phyloP scores from a whole-genome alignment of 345 rosid genomes.

The Moricandia moricandioides region DNA sequence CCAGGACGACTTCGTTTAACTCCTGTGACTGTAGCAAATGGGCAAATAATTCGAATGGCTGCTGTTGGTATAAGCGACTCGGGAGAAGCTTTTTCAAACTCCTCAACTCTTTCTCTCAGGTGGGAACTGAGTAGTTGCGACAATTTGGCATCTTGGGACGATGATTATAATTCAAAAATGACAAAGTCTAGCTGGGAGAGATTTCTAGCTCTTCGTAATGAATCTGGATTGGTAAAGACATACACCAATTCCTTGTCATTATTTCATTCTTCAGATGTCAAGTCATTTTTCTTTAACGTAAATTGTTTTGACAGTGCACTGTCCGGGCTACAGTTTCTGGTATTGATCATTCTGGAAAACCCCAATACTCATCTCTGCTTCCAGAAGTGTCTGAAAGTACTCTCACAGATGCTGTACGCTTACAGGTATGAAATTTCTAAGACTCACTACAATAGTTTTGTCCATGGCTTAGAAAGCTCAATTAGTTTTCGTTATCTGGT shows the following conservation, averaged over 20 bases:
- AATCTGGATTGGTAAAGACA: conserved; percentile 68
- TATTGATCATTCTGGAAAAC: conserved; percentile 42
- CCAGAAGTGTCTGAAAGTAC: conserved; percentile 43
- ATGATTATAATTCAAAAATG: conserved; percentile 47
- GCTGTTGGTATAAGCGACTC: conserved; percentile 64
- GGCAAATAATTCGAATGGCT: conserved; percentile 72
- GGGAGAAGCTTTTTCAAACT: conserved; percentile 86
- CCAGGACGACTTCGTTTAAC: conserved; percentile 52
- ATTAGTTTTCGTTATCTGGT: not conserved
- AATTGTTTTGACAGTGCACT: conserved; percentile 55
- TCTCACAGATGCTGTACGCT: conserved; percentile 70
- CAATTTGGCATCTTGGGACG: conserved; percentile 69
- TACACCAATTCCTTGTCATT: not conserved
- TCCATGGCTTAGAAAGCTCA: not conserved
- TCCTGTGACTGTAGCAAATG: conserved; percentile 86
- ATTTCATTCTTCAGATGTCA: not conserved
- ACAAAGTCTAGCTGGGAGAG: conserved; percentile 78
- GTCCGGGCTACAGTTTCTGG: conserved; percentile 73
- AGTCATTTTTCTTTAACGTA: not conserved
- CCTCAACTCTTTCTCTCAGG: conserved; percentile 73
- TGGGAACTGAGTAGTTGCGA: conserved; percentile 82
- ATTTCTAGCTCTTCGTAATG: conserved; percentile 68
- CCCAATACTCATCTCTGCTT: conserved; percentile 41
- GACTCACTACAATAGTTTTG: not conserved
- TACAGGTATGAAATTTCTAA: conserved; percentile 57